These are phyloP conservation scores for Clitocybe nebularis DNA, from an alignment of 1,284 basidiomycete species.

Conservation along the genomic window DNA sequence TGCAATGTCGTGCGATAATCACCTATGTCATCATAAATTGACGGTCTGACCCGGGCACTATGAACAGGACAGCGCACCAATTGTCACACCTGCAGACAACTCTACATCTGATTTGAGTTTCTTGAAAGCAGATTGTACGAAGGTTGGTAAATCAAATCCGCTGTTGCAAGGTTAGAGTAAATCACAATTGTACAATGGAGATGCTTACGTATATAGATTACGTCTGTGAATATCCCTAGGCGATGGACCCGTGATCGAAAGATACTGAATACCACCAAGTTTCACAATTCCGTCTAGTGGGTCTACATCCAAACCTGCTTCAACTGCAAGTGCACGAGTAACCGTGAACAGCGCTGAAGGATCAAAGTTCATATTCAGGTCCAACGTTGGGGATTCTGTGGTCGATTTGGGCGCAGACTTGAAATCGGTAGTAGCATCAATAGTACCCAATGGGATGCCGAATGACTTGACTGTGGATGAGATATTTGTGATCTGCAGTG, in stretches of 20 bases:
- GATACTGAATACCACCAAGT: conserved; percentile 67
- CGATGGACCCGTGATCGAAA: conserved; percentile 39
- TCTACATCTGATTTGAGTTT: conserved; percentile 61
- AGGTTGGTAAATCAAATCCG: conserved; percentile 66
- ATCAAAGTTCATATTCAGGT: conserved; percentile 69
- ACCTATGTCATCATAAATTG: conserved; percentile 30
- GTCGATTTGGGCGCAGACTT: conserved; percentile 48
- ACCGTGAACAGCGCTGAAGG: conserved; percentile 71
- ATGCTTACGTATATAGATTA: conserved; percentile 53
- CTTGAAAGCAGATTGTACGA: conserved; percentile 65
- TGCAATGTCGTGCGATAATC: conserved; percentile 62
- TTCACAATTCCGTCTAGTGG: conserved; percentile 69
- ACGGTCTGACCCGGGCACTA: neutral
- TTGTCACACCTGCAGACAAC: conserved; percentile 51
- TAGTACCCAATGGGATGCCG: conserved; percentile 64
- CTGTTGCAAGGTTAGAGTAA: conserved; percentile 27
- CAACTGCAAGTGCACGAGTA: conserved; percentile 60
- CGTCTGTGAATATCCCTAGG: conserved; percentile 33
- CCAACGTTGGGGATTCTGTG: conserved; percentile 56
- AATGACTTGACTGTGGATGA: conserved; percentile 62
- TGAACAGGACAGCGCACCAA: conserved; percentile 40
- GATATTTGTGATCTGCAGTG: conserved; percentile 59
- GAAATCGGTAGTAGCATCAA: conserved; percentile 56
- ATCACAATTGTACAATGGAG: conserved; percentile 7
- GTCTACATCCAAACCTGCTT: conserved; percentile 57